Evolutionary conservation across 257 asterid genomes (phyloP), one percentile per base, ranked within the genome.

Genomic region (Scutellaria barbata): DNA sequence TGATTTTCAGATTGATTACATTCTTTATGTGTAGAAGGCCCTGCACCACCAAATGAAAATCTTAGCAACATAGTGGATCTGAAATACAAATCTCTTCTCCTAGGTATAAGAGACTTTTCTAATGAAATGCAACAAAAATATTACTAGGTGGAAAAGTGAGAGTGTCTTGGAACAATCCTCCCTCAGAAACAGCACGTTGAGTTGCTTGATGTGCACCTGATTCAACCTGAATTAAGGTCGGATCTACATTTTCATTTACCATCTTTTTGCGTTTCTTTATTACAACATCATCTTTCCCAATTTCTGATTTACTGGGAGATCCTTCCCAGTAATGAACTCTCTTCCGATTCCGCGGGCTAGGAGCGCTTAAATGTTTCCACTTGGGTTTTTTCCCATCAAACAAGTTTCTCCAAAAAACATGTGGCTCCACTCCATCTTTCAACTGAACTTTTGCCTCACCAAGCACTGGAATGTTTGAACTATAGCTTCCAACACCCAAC

Each of bases 331-430:
- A 78, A 11, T 79, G 80, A 75, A 77, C 86, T 83, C 96, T 89
- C 87, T 91, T 95, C 77, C 98, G 85, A 81, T 62, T 89, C 71
- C 89, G 76, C 22, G 87, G 82, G 66, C 80, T 69, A 10, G 85
- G 84, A 59, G 54, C 74, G 40, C 46, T 63, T 67, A 82, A 72
- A 79, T 78, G 82, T 75, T 80, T 95, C 98, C 99, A 89, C 58
- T 16, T 66, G 18, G 95, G 89, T 58, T 66, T 72, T 79, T 80
- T 84, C 66, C 92, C 86, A 65, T 87, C 86, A 69, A 95, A 79
- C 77, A 95, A 79, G 71, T 76, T 81, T 76, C 42, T 88, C 99
- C 99, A 95, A 63, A 88, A 94, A 22, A 81, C 71, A 68, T 82
- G 87, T 41, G 88, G 86, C 73, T 78, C 92, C 67, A 86, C 89